Base-by-base conservation (phyloP, 495 filamentous ascomycete species). In the Daldinia vernicosa region DNA sequence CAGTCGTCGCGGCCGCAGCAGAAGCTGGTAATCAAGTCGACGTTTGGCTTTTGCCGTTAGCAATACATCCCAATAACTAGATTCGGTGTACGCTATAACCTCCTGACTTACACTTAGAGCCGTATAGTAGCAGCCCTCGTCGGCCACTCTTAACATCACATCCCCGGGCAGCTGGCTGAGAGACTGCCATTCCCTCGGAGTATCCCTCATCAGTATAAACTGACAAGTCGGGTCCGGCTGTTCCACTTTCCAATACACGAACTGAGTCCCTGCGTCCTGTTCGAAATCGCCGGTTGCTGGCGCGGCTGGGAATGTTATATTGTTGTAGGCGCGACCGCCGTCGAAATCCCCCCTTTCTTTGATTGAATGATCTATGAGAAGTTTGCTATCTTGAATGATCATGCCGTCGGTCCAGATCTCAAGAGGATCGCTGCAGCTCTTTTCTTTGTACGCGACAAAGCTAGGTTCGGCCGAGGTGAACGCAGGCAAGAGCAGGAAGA, bases 1-100 rank as follows among this genome's bases (percentile, higher is more conserved):
- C 70, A 73, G 45, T 73, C 70, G 33, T 57, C 70, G 6, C n/a
- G 27, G 6, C 70, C 70, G 26, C 70, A 73, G 45, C 70, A 73
- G 51, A 47, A 73, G 15, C 70, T 73, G 1, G 70, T 66, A n/a
- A 73, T 73, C 19, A 73, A 14, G 53, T 58, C 33, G 27, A 66
- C 62, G 45, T 66, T 62, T 1, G 56, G 56, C 70, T 73, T 53
- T 30, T 27, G 1, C 39, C 19, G 51, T 68, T 14, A 61, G 51
- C 22, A 37, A 8, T 9, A 30, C 9, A 4, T 1, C 28, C n/a
- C 4, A 6, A 30, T 39, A 40, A 2, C 9, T 24, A 37, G 12
- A n/a, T 15, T 56, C 15, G 6, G 19, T 28, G 4, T 5, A n/a
- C 14, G 5, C 4, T 40, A 40, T 17, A 33, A 4, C 1, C 6